Evolutionary conservation across 257 asterid genomes (phyloP), one percentile per base, ranked within the genome.

Genomic region (Fraxinus excelsior): DNA sequence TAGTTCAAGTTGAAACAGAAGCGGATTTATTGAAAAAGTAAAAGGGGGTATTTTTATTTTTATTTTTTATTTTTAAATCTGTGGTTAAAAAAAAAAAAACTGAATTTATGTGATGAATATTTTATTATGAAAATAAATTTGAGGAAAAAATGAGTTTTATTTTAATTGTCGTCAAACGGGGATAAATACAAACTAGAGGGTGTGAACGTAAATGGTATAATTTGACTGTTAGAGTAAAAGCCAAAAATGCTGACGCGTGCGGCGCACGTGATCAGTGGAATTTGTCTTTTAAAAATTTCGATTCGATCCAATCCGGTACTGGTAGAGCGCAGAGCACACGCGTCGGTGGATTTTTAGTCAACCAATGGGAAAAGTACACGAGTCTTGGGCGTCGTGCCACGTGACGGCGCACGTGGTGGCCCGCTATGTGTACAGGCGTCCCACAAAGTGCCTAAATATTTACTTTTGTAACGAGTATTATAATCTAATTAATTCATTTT

Each of bases 341-440:
- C 67, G 64, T 58, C 31, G 53, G 66, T 5, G 70, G 32, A 71
- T 72, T 66, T 11, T 38, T 0, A 13, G 0, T 29, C 74, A 53
- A 7, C 77, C 76, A 77, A 73, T 31, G 3, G 19, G 0, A 3
- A 62, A 11, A 19, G 0, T 69, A 81, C 83, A 73, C 82, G 72
- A 29, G n/a, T 78, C 82, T 79, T 74, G 84, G 71, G 82, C 34
- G 6, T 18, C 67, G 80, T 11, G 46, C 78, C 80, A 84, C 80
- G 79, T 85, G 86, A 74, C 86, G 28, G 14, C 80, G 49, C 84
- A 85, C 85, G 85, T 73, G 82, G 73, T 64, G 26, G 23, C 16
- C 16, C 82, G 18, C 71, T 12, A 35, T 32, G 5, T 74, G 18
- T 73, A 69, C 85, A 51, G 70, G 40, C 83, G 78, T 71, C 34